Conservation (phyloP, 495 filamentous ascomycete genomes). For the Aspergillus affinis region DNA sequence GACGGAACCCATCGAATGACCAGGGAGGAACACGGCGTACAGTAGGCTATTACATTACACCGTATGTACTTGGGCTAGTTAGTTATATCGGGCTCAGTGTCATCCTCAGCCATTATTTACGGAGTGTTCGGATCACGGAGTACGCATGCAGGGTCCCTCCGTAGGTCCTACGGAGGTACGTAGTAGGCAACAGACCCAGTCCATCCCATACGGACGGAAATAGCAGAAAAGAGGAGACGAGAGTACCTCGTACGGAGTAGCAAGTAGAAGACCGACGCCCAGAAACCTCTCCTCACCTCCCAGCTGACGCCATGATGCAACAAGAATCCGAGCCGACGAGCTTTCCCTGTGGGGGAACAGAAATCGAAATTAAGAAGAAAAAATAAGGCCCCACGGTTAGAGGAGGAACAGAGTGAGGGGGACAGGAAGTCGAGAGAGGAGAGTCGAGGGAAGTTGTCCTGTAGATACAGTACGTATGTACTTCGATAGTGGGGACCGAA, state of each 20-base stretch:
- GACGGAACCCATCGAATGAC: not conserved
- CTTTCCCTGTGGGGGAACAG: not conserved
- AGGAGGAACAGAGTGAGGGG: not conserved
- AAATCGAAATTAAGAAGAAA: not conserved
- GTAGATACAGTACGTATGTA: conserved; percentile 3
- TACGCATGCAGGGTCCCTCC: not conserved
- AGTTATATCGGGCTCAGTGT: too few relatives aligned
- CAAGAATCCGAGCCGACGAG: too few relatives aligned
- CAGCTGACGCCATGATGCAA: not conserved
- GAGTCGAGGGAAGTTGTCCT: not conserved
- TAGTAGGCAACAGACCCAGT: not conserved
- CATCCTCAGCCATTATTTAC: too few relatives aligned
- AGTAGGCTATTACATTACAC: not conserved
- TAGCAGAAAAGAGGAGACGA: not conserved
- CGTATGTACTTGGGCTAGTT: too few relatives aligned
- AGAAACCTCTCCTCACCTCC: not conserved
- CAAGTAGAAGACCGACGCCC: not conserved
- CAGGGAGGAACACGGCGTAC: not conserved
- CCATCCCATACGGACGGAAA: not conserved
- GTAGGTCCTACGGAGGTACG: too few relatives aligned
- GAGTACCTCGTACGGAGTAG: too few relatives aligned
- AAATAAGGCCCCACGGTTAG: not conserved
- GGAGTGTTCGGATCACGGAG: too few relatives aligned
- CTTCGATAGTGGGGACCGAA: conserved; percentile 2
- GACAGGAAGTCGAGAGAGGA: too few relatives aligned